Base-by-base conservation (phyloP, 2,329 filamentous ascomycete species). In the Colletotrichum sp. region DNA sequence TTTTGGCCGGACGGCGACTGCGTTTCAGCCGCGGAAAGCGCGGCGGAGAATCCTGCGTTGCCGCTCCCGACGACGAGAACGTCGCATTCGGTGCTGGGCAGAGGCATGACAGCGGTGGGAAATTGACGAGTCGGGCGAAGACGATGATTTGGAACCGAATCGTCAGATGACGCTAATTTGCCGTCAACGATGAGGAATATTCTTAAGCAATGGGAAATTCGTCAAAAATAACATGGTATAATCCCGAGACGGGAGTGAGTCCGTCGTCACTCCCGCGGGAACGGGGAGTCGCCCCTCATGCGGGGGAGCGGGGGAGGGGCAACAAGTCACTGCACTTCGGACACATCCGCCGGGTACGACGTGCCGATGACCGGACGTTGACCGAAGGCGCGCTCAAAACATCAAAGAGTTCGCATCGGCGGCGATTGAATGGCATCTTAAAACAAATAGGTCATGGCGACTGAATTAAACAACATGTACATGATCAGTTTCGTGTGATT, bases 41-140 rank as follows among this genome's bases (percentile, higher is more conserved):
- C 92, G 5, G 92, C 88, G 13, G 85, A 88, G 82, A 93, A 91
- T 16, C 92, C 93, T 18, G 93, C 92, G 79, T 93, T 93, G 67
- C 92, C 92, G 67, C 89, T 87, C 24, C 93, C 92, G 36, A 92
- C 84, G 8, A 94, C 87, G 7, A 94, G 78, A 6, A 89, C 83
- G 75, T 88, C 85, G 76, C 81, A 84, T 16, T 75, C 74, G 36
- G 68, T 72, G 21, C 71, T 63, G 34, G 64, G 39, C 21, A 55
- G 64, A 28, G 16, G 15, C 39, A 52, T 67, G 39, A 7, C 15
- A 39, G 4, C 28, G 39, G 3, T 5, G 15, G 6, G 15, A n/a
- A 30, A n/a, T 3, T 6, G 24, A 48, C 4, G 10, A 12, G 26
- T 2, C 6, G 6, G 18, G 7, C 28, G 8, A n/a, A 10, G 24